phyloP scores from a whole-genome alignment of 176 grass and related monocot species.

The Oryza meridionalis region DNA sequence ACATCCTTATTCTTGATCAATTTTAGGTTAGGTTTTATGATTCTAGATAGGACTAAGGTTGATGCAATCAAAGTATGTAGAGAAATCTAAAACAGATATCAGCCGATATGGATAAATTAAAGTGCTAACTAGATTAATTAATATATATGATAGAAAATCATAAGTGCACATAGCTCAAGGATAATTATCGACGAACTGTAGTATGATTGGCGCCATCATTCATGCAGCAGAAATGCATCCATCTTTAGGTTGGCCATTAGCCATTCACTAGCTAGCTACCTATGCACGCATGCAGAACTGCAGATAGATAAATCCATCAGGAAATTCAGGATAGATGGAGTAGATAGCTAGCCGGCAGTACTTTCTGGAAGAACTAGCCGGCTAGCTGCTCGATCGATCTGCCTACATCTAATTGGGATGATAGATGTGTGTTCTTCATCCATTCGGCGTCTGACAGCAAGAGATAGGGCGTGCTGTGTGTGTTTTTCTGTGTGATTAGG shows the following conservation, averaged over 20 bases:
- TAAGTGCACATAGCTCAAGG: neutral
- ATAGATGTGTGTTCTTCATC: neutral
- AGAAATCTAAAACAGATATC: too few relatives aligned
- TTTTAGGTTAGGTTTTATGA: too few relatives aligned
- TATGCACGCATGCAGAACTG: neutral
- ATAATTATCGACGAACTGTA: neutral
- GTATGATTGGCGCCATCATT: constrained; percentile 24
- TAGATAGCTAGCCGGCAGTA: neutral
- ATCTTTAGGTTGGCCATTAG: constrained; percentile 17
- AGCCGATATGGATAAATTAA: too few relatives aligned
- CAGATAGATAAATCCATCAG: neutral
- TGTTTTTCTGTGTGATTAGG: neutral
- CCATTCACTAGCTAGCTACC: neutral
- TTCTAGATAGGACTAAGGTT: too few relatives aligned
- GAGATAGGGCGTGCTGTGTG: constrained; percentile 1
- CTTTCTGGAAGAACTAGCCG: neutral
- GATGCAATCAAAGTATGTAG: too few relatives aligned
- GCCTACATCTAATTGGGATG: neutral
- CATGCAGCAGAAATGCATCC: neutral
- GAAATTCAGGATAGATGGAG: too few relatives aligned
- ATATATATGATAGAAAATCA: too few relatives aligned
- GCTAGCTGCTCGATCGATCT: neutral
- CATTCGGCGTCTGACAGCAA: neutral
- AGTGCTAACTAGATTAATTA: too few relatives aligned
- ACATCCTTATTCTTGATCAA: too few relatives aligned